Evolutionary conservation across 371 early-diverging fungal species (phyloP).

Genomic region (Saksenaea vasiformis): DNA sequence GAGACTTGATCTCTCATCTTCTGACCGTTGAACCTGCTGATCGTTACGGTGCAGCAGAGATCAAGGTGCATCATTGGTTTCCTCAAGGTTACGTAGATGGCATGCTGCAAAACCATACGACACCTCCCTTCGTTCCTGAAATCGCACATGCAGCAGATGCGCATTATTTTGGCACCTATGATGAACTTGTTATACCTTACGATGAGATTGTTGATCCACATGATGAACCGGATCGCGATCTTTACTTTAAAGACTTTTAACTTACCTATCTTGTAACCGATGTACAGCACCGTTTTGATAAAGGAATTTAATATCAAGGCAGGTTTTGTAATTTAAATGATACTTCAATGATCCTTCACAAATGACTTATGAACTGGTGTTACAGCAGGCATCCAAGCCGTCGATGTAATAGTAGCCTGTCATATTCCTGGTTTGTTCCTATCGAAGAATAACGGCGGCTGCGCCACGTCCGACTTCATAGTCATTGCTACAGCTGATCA

Average conservation of each 20-base stretch:
- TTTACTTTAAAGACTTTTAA: background rate
- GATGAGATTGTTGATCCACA: background rate
- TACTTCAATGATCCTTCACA: too few species aligned
- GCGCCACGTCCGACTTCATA: too few species aligned
- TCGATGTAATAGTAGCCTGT: too few species aligned
- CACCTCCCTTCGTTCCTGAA: background rate
- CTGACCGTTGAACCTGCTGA: constrained; percentile 84
- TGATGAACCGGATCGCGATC: background rate
- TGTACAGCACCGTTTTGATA: too few species aligned
- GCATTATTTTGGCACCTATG: background rate
- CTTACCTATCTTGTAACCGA: background rate
- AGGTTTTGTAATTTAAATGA: too few species aligned
- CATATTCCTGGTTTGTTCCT: too few species aligned
- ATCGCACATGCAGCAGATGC: background rate
- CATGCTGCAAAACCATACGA: background rate
- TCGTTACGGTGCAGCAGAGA: constrained; percentile 91
- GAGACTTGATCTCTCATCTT: constrained; percentile 87
- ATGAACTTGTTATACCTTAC: background rate
- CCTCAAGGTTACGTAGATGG: background rate
- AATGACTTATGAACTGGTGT: too few species aligned
- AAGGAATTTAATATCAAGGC: too few species aligned
- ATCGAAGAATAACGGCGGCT: too few species aligned
- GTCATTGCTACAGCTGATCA: too few species aligned
- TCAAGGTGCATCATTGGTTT: constrained; percentile 96
- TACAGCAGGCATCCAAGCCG: too few species aligned